Evolutionary conservation across 352 stramenopile genomes (phyloP).

Genomic region (Aphanomyces stellatus): DNA sequence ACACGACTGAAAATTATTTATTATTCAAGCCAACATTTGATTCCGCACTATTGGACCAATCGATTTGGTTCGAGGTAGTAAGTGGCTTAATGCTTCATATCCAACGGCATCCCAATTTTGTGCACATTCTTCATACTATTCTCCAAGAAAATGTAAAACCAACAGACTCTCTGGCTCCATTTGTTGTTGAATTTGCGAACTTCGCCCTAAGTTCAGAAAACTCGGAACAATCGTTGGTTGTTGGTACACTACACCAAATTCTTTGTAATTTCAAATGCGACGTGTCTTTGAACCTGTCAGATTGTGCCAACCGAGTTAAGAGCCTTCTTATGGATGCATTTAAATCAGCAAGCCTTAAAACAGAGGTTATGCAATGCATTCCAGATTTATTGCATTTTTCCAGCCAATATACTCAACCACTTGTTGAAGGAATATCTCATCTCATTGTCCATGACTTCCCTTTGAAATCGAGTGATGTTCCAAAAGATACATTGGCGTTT

Average conservation of each 20-base stretch:
- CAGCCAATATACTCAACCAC: neutral
- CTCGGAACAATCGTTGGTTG: conserved; percentile 29
- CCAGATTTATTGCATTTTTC: neutral
- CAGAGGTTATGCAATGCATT: conserved; percentile 40
- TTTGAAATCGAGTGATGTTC: conserved; percentile 62
- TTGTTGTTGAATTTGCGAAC: neutral
- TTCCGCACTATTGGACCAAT: neutral
- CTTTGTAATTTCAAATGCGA: conserved; percentile 39
- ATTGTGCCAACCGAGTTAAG: neutral
- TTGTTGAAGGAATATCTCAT: conserved; percentile 29
- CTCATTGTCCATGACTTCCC: conserved; percentile 73
- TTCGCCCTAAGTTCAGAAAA: conserved; percentile 21
- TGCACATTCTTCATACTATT: neutral
- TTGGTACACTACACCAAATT: conserved; percentile 39
- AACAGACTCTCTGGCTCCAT: neutral
- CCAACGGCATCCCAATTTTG: neutral
- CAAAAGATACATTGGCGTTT: conserved; percentile 47
- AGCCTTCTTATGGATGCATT: conserved; percentile 26
- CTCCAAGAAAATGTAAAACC: conserved; percentile 4
- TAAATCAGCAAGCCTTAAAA: conserved; percentile 51
- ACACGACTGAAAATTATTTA: neutral
- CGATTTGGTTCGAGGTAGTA: neutral
- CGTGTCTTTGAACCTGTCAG: conserved; percentile 19
- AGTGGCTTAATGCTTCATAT: neutral
- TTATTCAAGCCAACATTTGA: neutral